Percentiles rank a stretch among this genome's conserved stretches.
These are phyloP conservation scores for Fistulinella prunicolor DNA, from an alignment of 768 basidiomycete species.

Conservation along the genomic window DNA sequence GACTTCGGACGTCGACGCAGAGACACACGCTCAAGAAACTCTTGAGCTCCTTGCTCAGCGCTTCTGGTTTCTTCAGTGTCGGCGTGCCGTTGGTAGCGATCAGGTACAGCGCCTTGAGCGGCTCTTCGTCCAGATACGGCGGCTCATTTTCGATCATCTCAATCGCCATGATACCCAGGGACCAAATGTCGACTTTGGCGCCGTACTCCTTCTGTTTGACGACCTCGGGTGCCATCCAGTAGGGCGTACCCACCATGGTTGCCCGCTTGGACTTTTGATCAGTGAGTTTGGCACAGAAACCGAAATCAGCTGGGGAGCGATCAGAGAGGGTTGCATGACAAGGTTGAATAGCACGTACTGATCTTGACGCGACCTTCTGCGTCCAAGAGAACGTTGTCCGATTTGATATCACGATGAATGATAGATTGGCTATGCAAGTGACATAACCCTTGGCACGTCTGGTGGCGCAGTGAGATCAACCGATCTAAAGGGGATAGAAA, in stretches of 20 bases:
- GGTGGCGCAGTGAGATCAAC: conserved; percentile 3
- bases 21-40: conserved; percentile 96
- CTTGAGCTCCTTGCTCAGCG: conserved; percentile 88
- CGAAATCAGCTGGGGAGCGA: conserved; percentile 80
- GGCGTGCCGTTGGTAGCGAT: conserved; percentile 99
- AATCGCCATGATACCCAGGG: conserved; percentile 96
- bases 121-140: conserved; percentile 93
- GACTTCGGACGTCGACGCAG: conserved; percentile 92
- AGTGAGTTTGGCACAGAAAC: conserved; percentile 94
- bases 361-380: conserved; percentile 94
- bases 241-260: conserved; percentile 98
- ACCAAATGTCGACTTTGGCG: conserved; percentile 96
- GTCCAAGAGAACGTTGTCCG: conserved; percentile 93
- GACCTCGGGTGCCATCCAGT: conserved; percentile 99
- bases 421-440: conserved; percentile 93
- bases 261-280: conserved; percentile 96
- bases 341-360: conserved; percentile 54
- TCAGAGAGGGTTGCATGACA: conserved; percentile 2
- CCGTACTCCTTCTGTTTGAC: conserved; percentile 98
- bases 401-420: conserved; percentile 97
- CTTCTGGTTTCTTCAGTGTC: conserved; percentile 94
- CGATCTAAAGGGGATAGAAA: not conserved
- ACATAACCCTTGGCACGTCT: conserved; percentile 94
- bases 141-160: conserved; percentile 99
- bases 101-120: conserved; percentile 88